Evolutionary conservation across 345 rosid species (phyloP).

Genomic region (Trapa incisa): DNA sequence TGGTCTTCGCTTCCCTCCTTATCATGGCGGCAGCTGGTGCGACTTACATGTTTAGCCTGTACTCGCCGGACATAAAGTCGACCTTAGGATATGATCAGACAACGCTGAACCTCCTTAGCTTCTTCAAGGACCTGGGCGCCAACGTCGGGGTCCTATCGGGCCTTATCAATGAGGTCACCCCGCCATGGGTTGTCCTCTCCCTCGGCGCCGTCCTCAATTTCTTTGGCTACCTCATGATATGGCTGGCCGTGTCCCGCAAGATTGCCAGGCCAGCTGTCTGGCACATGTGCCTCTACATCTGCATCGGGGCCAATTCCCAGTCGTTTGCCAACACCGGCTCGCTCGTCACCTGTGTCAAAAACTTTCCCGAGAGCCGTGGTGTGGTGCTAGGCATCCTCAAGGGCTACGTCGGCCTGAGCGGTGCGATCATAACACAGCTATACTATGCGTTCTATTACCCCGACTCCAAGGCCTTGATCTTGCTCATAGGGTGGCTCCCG

Average conservation of each 20-base stretch:
- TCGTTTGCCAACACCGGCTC: constrained; percentile 50
- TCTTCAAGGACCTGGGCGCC: constrained; percentile 53
- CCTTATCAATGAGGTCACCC: constrained; percentile 49
- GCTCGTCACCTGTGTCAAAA: constrained; percentile 51
- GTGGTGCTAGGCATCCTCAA: constrained; percentile 44
- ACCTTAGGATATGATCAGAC: constrained; percentile 45
- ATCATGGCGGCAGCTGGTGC: constrained; percentile 57
- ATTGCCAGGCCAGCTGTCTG: constrained; percentile 29
- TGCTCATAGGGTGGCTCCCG: constrained; percentile 51
- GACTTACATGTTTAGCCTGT: constrained; percentile 48
- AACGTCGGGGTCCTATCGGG: constrained; percentile 49
- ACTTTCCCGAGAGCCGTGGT: constrained; percentile 54
- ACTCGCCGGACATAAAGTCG: constrained; percentile 28
- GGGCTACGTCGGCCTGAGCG: constrained; percentile 20
- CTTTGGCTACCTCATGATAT: constrained; percentile 58
- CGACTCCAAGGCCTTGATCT: constrained; percentile 27
- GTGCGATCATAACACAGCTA: constrained; percentile 45
- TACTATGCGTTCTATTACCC: constrained; percentile 34
- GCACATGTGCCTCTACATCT: constrained; percentile 60
- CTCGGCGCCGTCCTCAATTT: constrained; percentile 44
- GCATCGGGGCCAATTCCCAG: constrained; percentile 51
- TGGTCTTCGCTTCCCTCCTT: constrained; percentile 40
- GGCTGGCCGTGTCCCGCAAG: constrained; percentile 38
- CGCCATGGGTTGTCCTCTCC: constrained; percentile 56
- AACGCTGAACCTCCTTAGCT: constrained; percentile 45